These are phyloP conservation scores for Tylopilus intermedius DNA, from an alignment of 768 basidiomycete species.

Conservation along the genomic window DNA sequence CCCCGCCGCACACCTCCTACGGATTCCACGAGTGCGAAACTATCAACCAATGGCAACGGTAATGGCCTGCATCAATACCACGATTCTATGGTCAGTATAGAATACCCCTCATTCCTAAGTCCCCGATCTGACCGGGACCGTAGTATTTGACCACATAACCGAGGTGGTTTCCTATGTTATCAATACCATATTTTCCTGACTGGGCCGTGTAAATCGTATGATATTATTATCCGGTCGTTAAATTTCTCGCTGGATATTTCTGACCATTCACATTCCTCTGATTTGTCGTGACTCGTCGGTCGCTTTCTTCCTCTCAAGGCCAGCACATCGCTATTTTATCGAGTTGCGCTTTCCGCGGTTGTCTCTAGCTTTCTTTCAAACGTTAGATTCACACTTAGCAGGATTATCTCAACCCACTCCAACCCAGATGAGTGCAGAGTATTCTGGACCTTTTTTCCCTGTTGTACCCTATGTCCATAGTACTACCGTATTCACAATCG, in stretches of 20 bases:
- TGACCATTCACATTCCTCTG: conserved; percentile 2
- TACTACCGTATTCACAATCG: conserved; percentile 41
- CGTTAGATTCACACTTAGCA: conserved; percentile 12
- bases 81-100: conserved; percentile 18
- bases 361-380: conserved; percentile 4
- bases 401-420: conserved; percentile 7
- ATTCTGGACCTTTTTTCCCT: conserved; percentile 7
- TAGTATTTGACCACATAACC: conserved; percentile 27
- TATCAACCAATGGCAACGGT: conserved; percentile 15
- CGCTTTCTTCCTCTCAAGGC: not conserved
- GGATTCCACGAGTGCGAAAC: conserved; percentile 12
- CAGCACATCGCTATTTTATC: conserved; percentile 20
- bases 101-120: too few species aligned
- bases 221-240: conserved; percentile 21
- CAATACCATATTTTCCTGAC: conserved; percentile 21
- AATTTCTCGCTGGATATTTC: conserved; percentile 11
- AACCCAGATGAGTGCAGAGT: conserved; percentile 5
- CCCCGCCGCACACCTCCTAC: conserved; percentile 22
- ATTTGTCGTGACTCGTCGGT: conserved; percentile 1
- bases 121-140: conserved; percentile 11
- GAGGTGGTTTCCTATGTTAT: conserved; percentile 17
- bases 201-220: conserved; percentile 21
- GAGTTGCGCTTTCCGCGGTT: not conserved
- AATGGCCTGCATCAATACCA: conserved; percentile 17
- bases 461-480: conserved; percentile 9